A percentile compares a stretch with the other conserved stretches of the same genome.
phyloP scores from a whole-genome alignment of 2,329 filamentous ascomycete species.

The Exophiala bonariae region DNA sequence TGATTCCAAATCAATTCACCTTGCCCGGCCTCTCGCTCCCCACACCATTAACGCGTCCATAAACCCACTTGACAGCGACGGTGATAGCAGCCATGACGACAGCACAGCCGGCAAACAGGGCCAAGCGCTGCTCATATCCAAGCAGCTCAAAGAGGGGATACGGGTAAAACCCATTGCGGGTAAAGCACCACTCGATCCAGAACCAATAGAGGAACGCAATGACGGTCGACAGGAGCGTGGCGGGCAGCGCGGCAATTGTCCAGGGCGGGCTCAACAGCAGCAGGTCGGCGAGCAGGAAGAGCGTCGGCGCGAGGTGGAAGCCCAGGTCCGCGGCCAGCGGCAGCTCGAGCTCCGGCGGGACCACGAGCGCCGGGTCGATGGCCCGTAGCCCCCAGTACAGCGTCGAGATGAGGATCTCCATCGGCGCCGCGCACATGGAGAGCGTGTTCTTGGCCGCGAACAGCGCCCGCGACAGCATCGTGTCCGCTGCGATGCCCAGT shows the following conservation, averaged over 20 bases:
- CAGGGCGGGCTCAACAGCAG: constrained; percentile 62
- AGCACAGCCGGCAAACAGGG: constrained; percentile 70
- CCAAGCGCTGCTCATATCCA: constrained; percentile 62
- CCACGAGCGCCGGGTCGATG: constrained; percentile 37
- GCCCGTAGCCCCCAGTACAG: constrained; percentile 61
- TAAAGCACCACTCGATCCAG: constrained; percentile 63
- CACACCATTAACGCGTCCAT: constrained; percentile 53
- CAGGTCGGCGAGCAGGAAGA: constrained; percentile 56
- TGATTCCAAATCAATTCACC: constrained; percentile 7
- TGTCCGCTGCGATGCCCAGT: constrained; percentile 56
- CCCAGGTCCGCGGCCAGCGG: constrained; percentile 38
- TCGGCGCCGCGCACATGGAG: constrained; percentile 57
- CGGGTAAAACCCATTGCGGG: constrained; percentile 64
- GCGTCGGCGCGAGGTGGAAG: constrained; percentile 54
- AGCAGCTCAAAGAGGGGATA: constrained; percentile 80
- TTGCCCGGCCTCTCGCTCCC: constrained; percentile 17
- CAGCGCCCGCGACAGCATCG: constrained; percentile 51
- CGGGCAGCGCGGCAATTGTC: constrained; percentile 54
- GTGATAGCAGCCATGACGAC: constrained; percentile 71
- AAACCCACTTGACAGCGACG: constrained; percentile 66
- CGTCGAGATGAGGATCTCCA: constrained; percentile 61
- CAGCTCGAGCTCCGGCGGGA: constrained; percentile 25
- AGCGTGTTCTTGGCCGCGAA: constrained; percentile 61
- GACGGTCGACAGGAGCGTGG: constrained; percentile 48
- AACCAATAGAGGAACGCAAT: constrained; percentile 64